phyloP scores from a whole-genome alignment of 2,329 filamentous ascomycete genomes.

The Neurospora crassa region DNA sequence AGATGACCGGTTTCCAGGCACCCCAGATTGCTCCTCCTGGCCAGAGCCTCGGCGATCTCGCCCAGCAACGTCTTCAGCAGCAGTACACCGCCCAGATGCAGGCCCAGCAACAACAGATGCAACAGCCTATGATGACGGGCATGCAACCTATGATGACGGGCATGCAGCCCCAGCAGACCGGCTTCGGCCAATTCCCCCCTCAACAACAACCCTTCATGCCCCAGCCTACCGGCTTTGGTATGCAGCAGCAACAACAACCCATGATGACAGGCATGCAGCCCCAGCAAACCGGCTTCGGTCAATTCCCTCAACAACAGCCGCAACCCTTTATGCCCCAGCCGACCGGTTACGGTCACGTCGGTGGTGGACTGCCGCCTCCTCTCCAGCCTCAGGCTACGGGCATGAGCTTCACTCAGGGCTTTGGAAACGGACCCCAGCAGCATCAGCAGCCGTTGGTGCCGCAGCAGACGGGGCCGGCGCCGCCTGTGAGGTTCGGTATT shows the following conservation, averaged over 20 bases:
- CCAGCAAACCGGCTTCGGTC: slow-evolving; percentile 28
- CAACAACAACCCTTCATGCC: slow-evolving; percentile 29
- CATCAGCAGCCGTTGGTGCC: slow-evolving; percentile 48
- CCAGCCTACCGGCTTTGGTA: slow-evolving; percentile 26
- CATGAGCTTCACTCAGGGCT: not conserved
- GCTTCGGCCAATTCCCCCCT: slow-evolving; percentile 29
- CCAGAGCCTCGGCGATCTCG: slow-evolving; percentile 67
- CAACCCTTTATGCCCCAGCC: slow-evolving; percentile 28
- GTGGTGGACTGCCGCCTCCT: not conserved
- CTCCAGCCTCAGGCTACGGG: slow-evolving; percentile 8
- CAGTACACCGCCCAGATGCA: slow-evolving; percentile 43
- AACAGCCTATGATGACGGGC: slow-evolving; percentile 6
- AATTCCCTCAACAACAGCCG: slow-evolving; percentile 31
- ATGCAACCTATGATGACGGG: slow-evolving; percentile 38
- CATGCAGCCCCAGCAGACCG: slow-evolving; percentile 26
- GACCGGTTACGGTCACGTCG: slow-evolving; percentile 20
- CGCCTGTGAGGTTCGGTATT: slow-evolving; percentile 82
- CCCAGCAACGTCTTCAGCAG: slow-evolving; percentile 55
- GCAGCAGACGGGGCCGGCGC: slow-evolving; percentile 78
- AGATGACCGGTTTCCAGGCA: slow-evolving; percentile 60
- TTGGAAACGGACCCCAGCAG: slow-evolving; percentile 18
- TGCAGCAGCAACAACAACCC: slow-evolving; percentile 16
- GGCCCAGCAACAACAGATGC: slow-evolving; percentile 23
- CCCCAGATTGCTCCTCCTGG: slow-evolving; percentile 59
- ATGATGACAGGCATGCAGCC: slow-evolving; percentile 38